Conservation (phyloP, 768 basidiomycete species). For the Agrocybe praecox region DNA sequence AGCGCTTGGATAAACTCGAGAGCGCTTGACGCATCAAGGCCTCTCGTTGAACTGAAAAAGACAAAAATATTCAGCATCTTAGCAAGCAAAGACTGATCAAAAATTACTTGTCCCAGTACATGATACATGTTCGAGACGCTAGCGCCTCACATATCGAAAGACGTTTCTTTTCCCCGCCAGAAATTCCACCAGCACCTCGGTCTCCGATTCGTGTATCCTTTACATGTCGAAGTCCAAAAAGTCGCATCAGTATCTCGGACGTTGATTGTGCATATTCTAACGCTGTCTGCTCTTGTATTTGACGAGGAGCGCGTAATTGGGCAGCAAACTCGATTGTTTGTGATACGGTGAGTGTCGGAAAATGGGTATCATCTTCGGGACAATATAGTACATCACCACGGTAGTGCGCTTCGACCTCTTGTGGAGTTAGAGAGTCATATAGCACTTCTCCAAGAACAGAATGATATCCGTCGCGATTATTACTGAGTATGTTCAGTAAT, state of each 20-base stretch:
- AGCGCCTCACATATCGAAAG: constrained; percentile 75
- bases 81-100: neutral
- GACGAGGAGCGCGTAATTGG: constrained; percentile 65
- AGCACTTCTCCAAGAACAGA: constrained; percentile 68
- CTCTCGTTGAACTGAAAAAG: constrained; percentile 55
- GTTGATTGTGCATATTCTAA: constrained; percentile 43
- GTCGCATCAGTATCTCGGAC: constrained; percentile 57
- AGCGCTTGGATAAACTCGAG: constrained; percentile 72
- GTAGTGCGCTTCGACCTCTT: constrained; percentile 62
- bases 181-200: constrained; percentile 70
- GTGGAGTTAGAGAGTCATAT: constrained; percentile 76
- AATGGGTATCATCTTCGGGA: constrained; percentile 86
- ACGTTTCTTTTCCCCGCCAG: constrained; percentile 80
- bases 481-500: constrained; percentile 79
- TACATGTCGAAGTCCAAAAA: constrained; percentile 79
- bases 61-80: neutral
- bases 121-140: constrained; percentile 56
- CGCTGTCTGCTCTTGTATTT: constrained; percentile 37
- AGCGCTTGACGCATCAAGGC: constrained; percentile 70
- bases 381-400: constrained; percentile 83
- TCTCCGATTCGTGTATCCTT: constrained; percentile 78
- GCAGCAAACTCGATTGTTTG: constrained; percentile 76
- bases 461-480: constrained; percentile 71
- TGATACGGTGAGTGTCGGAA: constrained; percentile 81
- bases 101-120: constrained; percentile 66